Conservation (phyloP, 1,139 yeast genomes). For the Diutina pseudorugosa region DNA sequence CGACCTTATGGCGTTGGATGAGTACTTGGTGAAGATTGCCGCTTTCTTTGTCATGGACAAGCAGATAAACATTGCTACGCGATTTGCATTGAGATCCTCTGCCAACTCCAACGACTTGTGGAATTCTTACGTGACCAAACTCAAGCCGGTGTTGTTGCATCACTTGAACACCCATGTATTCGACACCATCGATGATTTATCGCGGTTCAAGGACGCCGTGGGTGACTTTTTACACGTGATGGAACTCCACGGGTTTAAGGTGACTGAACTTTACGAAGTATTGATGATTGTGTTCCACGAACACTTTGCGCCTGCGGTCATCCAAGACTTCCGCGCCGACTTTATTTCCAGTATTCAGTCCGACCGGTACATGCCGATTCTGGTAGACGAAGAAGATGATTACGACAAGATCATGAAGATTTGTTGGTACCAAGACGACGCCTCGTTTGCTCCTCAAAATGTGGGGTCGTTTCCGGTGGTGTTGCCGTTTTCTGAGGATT, state of each 20-base stretch:
- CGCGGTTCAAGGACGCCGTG: constrained; percentile 38
- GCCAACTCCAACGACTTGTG: constrained; percentile 64
- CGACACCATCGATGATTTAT: constrained; percentile 17
- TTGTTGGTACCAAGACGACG: constrained; percentile 59
- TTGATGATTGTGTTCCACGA: constrained; percentile 46
- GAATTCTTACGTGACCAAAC: constrained; percentile 53
- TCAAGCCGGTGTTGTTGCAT: constrained; percentile 40
- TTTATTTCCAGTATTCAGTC: constrained; percentile 55
- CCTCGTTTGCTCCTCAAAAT: constrained; percentile 28
- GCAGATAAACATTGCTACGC: constrained; percentile 44
- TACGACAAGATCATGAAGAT: constrained; percentile 51
- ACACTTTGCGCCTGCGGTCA: constrained; percentile 45
- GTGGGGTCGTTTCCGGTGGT: constrained; percentile 45
- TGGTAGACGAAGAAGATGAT: constrained; percentile 44
- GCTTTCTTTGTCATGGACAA: constrained; percentile 77
- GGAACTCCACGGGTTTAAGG: constrained; percentile 58
- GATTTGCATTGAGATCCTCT: constrained; percentile 41
- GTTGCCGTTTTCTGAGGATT: constrained; percentile 81
- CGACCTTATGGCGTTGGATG: constrained; percentile 28
- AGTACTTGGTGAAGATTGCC: constrained; percentile 48
- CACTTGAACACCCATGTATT: constrained; percentile 10
- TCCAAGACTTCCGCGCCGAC: constrained; percentile 45
- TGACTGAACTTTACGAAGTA: constrained; percentile 49
- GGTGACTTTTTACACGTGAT: constrained; percentile 70
- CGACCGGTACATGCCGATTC: constrained; percentile 85